phyloP scores from a whole-genome alignment of 1,284 basidiomycete species.

The Anthracocystis setariae region DNA sequence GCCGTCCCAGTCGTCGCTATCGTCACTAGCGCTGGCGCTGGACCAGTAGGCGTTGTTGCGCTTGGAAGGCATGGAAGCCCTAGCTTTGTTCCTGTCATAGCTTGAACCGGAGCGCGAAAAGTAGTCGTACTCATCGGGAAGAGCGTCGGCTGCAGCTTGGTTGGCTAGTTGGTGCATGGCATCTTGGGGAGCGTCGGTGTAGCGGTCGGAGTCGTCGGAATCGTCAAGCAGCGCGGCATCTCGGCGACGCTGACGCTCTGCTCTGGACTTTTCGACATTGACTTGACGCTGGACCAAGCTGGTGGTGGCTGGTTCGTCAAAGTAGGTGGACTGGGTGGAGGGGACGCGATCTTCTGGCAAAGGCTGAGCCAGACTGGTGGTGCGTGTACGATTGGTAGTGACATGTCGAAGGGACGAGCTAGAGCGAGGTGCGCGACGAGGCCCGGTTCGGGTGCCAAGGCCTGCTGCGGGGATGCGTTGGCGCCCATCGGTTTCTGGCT shows the following conservation, averaged over 20 bases:
- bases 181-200: conserved; percentile 20
- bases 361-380: conserved; percentile 42
- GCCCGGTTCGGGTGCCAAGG: conserved; percentile 52
- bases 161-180: conserved; percentile 14
- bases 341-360: conserved; percentile 50
- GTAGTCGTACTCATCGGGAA: conserved; percentile 36
- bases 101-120: conserved; percentile 32
- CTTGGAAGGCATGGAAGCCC: conserved; percentile 20
- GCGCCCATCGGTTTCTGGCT: conserved; percentile 1
- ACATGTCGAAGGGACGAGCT: conserved; percentile 57
- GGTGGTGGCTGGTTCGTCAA: conserved; percentile 26
- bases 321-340: conserved; percentile 18
- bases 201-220: conserved; percentile 24
- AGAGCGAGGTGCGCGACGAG: conserved; percentile 52
- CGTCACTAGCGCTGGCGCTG: conserved; percentile 41
- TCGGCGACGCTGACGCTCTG: conserved; percentile 26
- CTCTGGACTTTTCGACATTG: conserved; percentile 40
- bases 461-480: conserved; percentile 53
- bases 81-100: conserved; percentile 24
- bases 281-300: conserved; percentile 48
- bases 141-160: conserved; percentile 7
- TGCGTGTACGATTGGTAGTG: conserved; percentile 32
- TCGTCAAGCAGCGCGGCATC: conserved; percentile 40
- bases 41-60: conserved; percentile 18
- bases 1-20: conserved; percentile 48